Evolutionary conservation across 2,329 filamentous ascomycete species (phyloP).

Genomic region (Macrophomina pseudophaseolina): DNA sequence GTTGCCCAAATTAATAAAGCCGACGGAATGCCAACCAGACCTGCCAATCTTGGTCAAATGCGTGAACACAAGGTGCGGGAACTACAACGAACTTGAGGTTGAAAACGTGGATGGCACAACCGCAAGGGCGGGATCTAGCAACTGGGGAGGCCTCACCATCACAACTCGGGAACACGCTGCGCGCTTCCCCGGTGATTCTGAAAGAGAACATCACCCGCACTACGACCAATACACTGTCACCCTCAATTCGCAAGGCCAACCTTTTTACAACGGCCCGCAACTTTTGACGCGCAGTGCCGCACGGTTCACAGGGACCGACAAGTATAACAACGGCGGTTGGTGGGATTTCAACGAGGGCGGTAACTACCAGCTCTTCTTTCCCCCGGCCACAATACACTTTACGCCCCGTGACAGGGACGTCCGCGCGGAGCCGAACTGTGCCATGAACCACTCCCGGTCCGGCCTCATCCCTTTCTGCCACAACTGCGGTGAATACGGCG

Average conservation of each 20-base stretch:
- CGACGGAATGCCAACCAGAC: background rate
- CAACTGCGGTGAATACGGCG: background rate
- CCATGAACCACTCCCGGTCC: background rate
- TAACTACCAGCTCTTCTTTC: conserved; percentile 12
- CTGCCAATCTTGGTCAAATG: background rate
- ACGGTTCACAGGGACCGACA: background rate
- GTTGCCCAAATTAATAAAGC: background rate
- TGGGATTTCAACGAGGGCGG: conserved; percentile 9
- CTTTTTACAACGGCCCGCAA: background rate
- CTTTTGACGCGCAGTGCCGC: background rate
- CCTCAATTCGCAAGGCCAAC: background rate
- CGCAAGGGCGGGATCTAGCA: background rate
- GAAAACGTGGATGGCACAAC: background rate
- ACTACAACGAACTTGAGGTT: background rate
- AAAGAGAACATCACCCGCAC: background rate
- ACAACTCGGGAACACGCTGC: background rate
- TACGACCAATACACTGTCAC: background rate
- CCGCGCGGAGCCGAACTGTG: background rate
- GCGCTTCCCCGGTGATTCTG: too few species aligned
- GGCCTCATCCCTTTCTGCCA: background rate
- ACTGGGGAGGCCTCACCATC: background rate
- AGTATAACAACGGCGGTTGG: background rate
- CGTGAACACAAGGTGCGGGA: background rate
- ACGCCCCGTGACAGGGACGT: background rate
- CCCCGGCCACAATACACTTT: background rate